These are phyloP conservation scores for Phytophthora kernoviae DNA, from an alignment of 352 stramenopile species.

Conservation along the genomic window DNA sequence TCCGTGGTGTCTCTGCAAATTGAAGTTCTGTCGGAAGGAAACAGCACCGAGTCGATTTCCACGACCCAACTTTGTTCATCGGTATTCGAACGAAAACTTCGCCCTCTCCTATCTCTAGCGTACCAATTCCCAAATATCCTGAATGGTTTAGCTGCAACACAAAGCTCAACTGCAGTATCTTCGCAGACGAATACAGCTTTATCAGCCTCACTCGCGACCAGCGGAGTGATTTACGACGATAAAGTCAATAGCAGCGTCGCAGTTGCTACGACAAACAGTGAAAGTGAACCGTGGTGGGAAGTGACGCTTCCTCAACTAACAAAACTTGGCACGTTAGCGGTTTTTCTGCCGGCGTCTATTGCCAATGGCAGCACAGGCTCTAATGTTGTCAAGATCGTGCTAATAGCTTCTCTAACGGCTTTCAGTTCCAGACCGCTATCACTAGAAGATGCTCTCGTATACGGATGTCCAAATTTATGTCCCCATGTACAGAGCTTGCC, in stretches of 20 bases:
- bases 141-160: slow-evolving; percentile 12
- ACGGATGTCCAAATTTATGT: slow-evolving; percentile 55
- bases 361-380: slow-evolving; percentile 4
- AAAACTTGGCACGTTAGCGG: slow-evolving; percentile 52
- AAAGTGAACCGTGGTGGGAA: slow-evolving; percentile 67
- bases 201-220: slow-evolving; percentile 31
- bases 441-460: slow-evolving; percentile 24
- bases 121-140: slow-evolving; percentile 62
- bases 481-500: slow-evolving; percentile 30
- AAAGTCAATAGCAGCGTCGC: slow-evolving; percentile 5
- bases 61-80: slow-evolving; percentile 71
- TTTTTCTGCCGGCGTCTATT: slow-evolving; percentile 52
- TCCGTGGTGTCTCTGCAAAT: slow-evolving; percentile 57
- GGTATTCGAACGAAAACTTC: slow-evolving; percentile 56
- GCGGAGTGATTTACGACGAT: slow-evolving; percentile 28
- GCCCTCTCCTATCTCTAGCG: slow-evolving; percentile 43
- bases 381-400: slow-evolving; percentile 24
- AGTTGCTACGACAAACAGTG: slow-evolving; percentile 32
- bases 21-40: slow-evolving; percentile 45
- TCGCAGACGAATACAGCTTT: slow-evolving; percentile 2
- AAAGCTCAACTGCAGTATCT: slow-evolving; percentile 46
- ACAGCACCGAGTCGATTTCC: slow-evolving; percentile 24
- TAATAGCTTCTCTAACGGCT: slow-evolving; percentile 40
- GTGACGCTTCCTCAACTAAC: slow-evolving; percentile 39
- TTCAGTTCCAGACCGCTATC: slow-evolving; percentile 16